These are phyloP conservation scores for Coleophoma crateriformis DNA, from an alignment of 2,329 filamentous ascomycete genomes.

Conservation along the genomic window DNA sequence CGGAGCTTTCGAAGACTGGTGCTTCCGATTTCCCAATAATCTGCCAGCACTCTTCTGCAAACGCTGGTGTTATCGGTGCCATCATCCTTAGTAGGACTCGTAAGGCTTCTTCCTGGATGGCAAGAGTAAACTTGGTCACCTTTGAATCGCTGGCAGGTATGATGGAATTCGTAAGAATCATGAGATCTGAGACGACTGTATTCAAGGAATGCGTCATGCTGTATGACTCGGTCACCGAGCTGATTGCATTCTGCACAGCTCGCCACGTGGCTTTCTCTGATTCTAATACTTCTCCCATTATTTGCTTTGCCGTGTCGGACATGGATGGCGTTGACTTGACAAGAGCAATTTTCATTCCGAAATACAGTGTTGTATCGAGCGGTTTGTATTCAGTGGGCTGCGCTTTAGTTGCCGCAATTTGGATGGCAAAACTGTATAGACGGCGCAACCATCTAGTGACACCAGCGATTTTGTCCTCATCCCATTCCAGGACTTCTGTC, in stretches of 20 bases:
- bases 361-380: background rate
- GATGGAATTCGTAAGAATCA: constrained; percentile 70
- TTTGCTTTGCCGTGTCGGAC: background rate
- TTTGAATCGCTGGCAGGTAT: constrained; percentile 31
- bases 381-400: background rate
- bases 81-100: constrained; percentile 63
- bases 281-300: background rate
- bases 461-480: constrained; percentile 74
- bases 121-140: background rate
- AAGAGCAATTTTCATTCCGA: background rate
- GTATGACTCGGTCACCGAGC: constrained; percentile 62
- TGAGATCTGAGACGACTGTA: constrained; percentile 78
- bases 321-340: background rate
- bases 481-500: constrained; percentile 80
- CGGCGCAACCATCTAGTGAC: constrained; percentile 75
- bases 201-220: constrained; percentile 72
- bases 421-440: constrained; percentile 52
- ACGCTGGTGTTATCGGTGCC: constrained; percentile 73
- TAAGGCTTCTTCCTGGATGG: constrained; percentile 31
- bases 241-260: constrained; percentile 61
- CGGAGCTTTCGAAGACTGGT: constrained; percentile 13
- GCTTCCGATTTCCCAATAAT: constrained; percentile 32
- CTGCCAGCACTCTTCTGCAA: constrained; percentile 78
- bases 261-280: constrained; percentile 46
- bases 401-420: background rate